phyloP scores from a whole-genome alignment of 2,329 filamentous ascomycete genomes.

The Colletotrichum sp. region DNA sequence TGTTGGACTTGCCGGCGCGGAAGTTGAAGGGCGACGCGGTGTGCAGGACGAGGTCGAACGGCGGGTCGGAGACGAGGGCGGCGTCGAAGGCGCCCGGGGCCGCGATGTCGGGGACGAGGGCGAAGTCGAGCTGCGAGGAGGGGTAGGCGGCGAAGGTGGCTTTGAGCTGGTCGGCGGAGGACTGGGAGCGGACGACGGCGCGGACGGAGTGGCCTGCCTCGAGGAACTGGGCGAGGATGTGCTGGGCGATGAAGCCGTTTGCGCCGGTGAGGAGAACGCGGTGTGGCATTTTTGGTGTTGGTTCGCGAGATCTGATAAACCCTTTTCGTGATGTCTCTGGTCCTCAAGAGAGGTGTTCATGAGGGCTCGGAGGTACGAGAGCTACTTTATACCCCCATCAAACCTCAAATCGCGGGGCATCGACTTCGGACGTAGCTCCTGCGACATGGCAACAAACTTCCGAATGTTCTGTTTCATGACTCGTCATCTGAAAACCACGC shows the following conservation, averaged over 20 bases:
- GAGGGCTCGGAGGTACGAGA: background rate
- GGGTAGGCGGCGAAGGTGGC: background rate
- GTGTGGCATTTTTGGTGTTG: background rate
- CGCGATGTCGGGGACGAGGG: conserved; percentile 39
- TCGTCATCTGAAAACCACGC: background rate
- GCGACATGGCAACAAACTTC: background rate
- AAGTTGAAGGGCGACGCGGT: conserved; percentile 79
- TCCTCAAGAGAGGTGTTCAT: rapidly evolving
- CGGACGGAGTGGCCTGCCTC: conserved; percentile 39
- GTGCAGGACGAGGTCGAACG: conserved; percentile 77
- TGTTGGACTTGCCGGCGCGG: conserved; percentile 56
- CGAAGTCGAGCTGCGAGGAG: conserved; percentile 24
- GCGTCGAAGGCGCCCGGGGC: conserved; percentile 36
- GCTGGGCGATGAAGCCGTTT: conserved; percentile 47
- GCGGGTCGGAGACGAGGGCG: conserved; percentile 42
- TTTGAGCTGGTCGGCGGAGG: background rate
- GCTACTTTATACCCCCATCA: background rate
- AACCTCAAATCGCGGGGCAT: background rate
- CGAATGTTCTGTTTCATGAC: background rate
- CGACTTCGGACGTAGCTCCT: background rate
- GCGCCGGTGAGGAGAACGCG: conserved; percentile 38
- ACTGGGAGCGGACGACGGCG: conserved; percentile 38
- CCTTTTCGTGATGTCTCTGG: background rate
- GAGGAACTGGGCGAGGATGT: conserved; percentile 41
- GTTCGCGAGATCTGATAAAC: background rate